Evolutionary conservation across 169 alveolate genomes (phyloP).

Genomic region (Plasmodium gallinaceum): DNA sequence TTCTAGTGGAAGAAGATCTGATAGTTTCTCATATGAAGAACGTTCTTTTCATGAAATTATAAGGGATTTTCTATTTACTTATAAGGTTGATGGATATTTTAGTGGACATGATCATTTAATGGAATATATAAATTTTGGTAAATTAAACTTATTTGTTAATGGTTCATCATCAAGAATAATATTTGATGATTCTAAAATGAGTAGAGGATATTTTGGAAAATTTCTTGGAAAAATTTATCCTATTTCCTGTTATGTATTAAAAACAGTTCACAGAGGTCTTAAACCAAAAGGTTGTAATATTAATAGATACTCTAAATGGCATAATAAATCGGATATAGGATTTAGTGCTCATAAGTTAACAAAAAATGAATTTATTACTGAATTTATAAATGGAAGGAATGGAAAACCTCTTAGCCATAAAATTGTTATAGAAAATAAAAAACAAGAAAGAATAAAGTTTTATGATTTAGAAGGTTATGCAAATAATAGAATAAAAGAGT

Average conservation of each 20-base stretch:
- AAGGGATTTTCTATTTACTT: slow-evolving; percentile 51
- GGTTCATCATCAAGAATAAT: slow-evolving; percentile 74
- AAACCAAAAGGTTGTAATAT: slow-evolving; percentile 64
- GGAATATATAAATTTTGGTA: slow-evolving; percentile 64
- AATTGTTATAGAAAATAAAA: slow-evolving; percentile 61
- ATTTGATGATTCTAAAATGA: slow-evolving; percentile 69
- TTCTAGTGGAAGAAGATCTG: slow-evolving; percentile 76
- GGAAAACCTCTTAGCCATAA: slow-evolving; percentile 75
- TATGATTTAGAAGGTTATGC: slow-evolving; percentile 65
- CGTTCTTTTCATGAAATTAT: slow-evolving; percentile 64
- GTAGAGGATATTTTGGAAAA: slow-evolving; percentile 71
- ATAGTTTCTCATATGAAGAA: slow-evolving; percentile 66
- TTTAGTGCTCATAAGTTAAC: slow-evolving; percentile 52
- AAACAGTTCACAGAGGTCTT: slow-evolving; percentile 37
- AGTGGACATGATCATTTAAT: slow-evolving; percentile 77
- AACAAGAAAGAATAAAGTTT: slow-evolving; percentile 49
- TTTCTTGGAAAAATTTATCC: slow-evolving; percentile 52
- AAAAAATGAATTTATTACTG: slow-evolving; percentile 57
- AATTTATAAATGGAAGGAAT: slow-evolving; percentile 57
- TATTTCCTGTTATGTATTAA: slow-evolving; percentile 51
- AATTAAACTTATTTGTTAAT: slow-evolving; percentile 48
- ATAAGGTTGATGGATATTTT: slow-evolving; percentile 72
- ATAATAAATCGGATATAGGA: slow-evolving; percentile 56
- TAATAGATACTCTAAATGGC: slow-evolving; percentile 66
- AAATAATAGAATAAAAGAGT: slow-evolving; percentile 28